Conservation (phyloP, 805 yeast species). For the Tetrapisispora iriomotensis region DNA sequence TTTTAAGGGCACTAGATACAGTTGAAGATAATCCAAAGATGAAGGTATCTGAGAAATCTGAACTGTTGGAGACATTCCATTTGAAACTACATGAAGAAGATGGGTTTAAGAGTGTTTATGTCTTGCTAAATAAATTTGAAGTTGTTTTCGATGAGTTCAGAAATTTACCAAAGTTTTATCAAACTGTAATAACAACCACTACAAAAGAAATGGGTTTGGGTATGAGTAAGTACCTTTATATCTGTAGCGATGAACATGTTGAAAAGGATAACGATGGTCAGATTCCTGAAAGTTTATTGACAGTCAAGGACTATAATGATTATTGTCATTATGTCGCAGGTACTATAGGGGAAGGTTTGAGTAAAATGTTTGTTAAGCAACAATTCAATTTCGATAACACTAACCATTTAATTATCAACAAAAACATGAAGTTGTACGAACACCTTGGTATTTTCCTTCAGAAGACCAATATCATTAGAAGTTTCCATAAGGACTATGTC, state of each 20-base stretch:
- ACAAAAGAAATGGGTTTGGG: constrained; percentile 90
- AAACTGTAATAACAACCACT: constrained; percentile 67
- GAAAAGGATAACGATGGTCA: constrained; percentile 63
- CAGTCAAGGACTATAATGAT: constrained; percentile 72
- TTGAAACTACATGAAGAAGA: constrained; percentile 50
- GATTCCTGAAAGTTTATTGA: constrained; percentile 67
- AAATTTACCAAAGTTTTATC: constrained; percentile 62
- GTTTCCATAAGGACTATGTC: constrained; percentile 78
- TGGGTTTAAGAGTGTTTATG: no score
- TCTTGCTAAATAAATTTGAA: constrained; percentile 78
- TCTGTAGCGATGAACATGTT: no score
- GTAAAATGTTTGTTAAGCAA: constrained; percentile 71
- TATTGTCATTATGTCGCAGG: constrained; percentile 98
- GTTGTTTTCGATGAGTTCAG: constrained; percentile 61
- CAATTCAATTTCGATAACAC: constrained; percentile 50
- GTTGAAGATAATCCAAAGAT: constrained; percentile 93
- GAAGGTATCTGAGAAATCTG: constrained; percentile 59
- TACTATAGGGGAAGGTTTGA: constrained; percentile 90
- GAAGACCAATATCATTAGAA: constrained; percentile 92
- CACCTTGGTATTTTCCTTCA: constrained; percentile 94
- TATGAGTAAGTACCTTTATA: constrained; percentile 78
- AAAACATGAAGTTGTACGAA: constrained; percentile 44
- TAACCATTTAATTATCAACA: constrained; percentile 6
- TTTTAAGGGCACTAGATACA: constrained; percentile 87
- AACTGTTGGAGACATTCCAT: constrained; percentile 60